These are phyloP conservation scores for Sarcodon sp. DNA, from an alignment of 768 basidiomycete genomes.

Conservation along the genomic window DNA sequence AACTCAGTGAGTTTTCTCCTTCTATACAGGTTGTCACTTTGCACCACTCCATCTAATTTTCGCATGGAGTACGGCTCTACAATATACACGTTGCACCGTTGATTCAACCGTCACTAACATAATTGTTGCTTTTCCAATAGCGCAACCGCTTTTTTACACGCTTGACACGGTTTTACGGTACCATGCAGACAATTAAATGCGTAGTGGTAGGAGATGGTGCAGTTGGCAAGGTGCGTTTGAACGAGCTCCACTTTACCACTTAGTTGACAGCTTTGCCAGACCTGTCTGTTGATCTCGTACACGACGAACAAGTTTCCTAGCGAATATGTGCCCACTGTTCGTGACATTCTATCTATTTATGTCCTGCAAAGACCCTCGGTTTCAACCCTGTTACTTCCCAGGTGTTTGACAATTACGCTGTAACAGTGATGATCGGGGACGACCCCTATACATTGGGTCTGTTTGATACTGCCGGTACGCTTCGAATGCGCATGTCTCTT, in stretches of 20 bases:
- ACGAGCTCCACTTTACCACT: neutral
- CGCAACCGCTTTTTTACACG: neutral
- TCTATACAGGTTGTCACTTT: too few relatives aligned
- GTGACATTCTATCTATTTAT: constrained; percentile 18
- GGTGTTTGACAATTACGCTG: constrained; percentile 97
- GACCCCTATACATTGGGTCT: constrained; percentile 97
- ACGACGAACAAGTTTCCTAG: constrained; percentile 98
- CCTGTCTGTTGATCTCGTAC: constrained; percentile 93
- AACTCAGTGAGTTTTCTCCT: too few relatives aligned
- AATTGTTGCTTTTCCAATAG: neutral
- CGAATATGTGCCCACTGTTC: constrained; percentile 96
- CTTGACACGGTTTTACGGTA: constrained; percentile 8
- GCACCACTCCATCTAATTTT: too few relatives aligned
- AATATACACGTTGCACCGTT: too few relatives aligned
- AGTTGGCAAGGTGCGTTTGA: constrained; percentile 78
- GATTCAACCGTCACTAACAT: too few relatives aligned
- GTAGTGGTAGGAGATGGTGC: constrained; percentile 98
- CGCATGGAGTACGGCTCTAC: too few relatives aligned
- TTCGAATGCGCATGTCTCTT: neutral
- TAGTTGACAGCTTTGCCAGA: constrained; percentile 32
- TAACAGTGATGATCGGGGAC: constrained; percentile 99
- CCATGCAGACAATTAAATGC: constrained; percentile 96
- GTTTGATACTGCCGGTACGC: constrained; percentile 96
- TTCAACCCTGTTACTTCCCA: constrained; percentile 15
- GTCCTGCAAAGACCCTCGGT: neutral